A percentile compares a stretch with the other conserved stretches of the same genome.
phyloP scores from a whole-genome alignment of 495 filamentous ascomycete genomes.

The Talaromyces liani region DNA sequence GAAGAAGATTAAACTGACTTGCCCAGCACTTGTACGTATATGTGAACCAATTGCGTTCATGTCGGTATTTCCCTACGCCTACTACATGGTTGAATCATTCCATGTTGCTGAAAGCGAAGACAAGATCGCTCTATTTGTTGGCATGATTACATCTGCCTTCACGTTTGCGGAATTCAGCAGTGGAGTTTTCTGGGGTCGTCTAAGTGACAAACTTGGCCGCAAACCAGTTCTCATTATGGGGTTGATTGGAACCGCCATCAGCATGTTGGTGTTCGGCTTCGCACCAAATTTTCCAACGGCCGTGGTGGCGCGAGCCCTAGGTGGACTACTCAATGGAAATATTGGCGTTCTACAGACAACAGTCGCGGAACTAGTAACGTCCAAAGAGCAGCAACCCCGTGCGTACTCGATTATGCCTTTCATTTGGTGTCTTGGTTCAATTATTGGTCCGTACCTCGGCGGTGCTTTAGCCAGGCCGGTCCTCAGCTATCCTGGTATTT shows the following conservation, averaged over 20 bases:
- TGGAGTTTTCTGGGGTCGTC: conserved; percentile 81
- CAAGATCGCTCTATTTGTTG: conserved; percentile 85
- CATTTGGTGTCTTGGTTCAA: conserved; percentile 91
- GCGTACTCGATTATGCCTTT: conserved; percentile 97
- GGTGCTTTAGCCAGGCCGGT: conserved; percentile 84
- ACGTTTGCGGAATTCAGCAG: conserved; percentile 92
- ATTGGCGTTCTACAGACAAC: conserved; percentile 94
- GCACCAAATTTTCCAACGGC: conserved; percentile 76
- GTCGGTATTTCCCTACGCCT: conserved; percentile 98
- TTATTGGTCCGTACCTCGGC: conserved; percentile 85
- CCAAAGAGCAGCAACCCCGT: conserved; percentile 84
- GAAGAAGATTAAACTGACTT: not conserved
- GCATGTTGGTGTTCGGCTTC: conserved; percentile 92
- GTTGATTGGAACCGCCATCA: conserved; percentile 80
- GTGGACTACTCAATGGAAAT: conserved; percentile 90
- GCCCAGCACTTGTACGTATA: conserved; percentile 79
- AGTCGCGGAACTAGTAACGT: conserved; percentile 84
- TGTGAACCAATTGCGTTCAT: conserved; percentile 99
- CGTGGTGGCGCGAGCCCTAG: conserved; percentile 78
- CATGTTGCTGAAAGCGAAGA: conserved; percentile 68
- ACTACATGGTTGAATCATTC: conserved; percentile 95
- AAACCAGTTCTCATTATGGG: conserved; percentile 90
- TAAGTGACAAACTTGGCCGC: conserved; percentile 87
- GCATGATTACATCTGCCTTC: conserved; percentile 95
- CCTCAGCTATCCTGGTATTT: conserved; percentile 69